phyloP scores from a whole-genome alignment of 1,284 basidiomycete genomes.

The Marasmius sp. region DNA sequence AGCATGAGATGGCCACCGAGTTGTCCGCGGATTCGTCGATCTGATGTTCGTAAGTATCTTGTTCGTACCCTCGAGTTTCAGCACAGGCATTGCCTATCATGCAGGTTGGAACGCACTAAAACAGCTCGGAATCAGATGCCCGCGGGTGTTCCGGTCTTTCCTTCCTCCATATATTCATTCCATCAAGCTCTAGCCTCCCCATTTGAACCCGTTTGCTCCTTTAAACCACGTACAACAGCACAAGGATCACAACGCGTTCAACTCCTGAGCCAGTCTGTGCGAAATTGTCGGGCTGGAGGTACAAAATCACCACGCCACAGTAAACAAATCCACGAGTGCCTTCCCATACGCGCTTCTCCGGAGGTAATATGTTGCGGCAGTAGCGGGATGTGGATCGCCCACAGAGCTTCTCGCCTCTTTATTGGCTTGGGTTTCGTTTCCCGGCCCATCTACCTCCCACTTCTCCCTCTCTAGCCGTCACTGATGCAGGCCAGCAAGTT shows the following conservation, averaged over 20 bases:
- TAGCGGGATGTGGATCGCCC: background rate
- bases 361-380: slow-evolving; percentile 1
- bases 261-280: background rate
- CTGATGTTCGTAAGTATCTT: background rate
- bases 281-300: background rate
- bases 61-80: background rate
- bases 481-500: background rate
- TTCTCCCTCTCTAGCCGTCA: background rate
- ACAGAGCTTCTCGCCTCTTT: background rate
- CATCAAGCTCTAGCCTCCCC: background rate
- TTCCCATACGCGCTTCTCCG: background rate
- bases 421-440: background rate
- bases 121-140: background rate
- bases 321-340: background rate
- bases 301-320: background rate
- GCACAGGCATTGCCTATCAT: background rate
- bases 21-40: background rate
- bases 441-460: background rate
- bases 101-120: background rate
- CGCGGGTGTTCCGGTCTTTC: background rate
- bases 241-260: background rate
- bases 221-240: background rate
- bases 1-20: background rate
- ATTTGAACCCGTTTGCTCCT: background rate
- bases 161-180: background rate